Evolutionary conservation across 2,329 filamentous ascomycete genomes (phyloP), one percentile per base, ranked within the genome.

Genomic region (Knufia petricola): DNA sequence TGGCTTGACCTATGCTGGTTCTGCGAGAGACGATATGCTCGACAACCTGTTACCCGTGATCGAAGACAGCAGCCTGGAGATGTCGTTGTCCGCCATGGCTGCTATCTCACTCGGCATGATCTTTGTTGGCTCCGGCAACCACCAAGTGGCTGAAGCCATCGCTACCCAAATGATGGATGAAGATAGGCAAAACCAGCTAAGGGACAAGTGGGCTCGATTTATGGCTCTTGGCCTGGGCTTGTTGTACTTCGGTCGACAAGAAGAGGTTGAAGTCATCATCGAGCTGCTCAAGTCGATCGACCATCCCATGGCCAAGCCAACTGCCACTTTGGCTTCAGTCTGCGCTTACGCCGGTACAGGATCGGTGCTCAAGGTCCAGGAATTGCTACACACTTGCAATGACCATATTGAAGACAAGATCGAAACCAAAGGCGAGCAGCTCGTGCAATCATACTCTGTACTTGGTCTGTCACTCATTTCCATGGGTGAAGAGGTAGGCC

Each of bases 301-400:
- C 55, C 90, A 96, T 64, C 90, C 92, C 20, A 94, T 95, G 82
- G 87, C 89, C 17, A 92, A 92, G 69, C 86, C 92, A n/a, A 95
- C 90, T 1, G 85, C 87, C 1, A 87, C 96, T 4, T 78, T 98
- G 52, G 88, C 89, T 13, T 90, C 95, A 62, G 94, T 96, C 49
- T 98, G 94, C 63, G 92, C 92, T 3, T 98, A 90, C 88, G 92
- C 92, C 43, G 92, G 92, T 50, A 98, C 94, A 39, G 92, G 94
- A 55, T 90, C 92, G 7, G 92, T 98, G 50, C 73, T 98, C 58
- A 98, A 98, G 75, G 81, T 98, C 48, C 92, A 98, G 67, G 89
- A 96, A 67, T 79, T 98, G 52, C 79, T 98, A 38, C 92, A 96
- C 67, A 90, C 96, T 62, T 98, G 92, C 74, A 96, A 95, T 61